Evolutionary conservation across 2,329 filamentous ascomycete species (phyloP).

Genomic region (Ophiocordyceps camponoti-rufipedis): DNA sequence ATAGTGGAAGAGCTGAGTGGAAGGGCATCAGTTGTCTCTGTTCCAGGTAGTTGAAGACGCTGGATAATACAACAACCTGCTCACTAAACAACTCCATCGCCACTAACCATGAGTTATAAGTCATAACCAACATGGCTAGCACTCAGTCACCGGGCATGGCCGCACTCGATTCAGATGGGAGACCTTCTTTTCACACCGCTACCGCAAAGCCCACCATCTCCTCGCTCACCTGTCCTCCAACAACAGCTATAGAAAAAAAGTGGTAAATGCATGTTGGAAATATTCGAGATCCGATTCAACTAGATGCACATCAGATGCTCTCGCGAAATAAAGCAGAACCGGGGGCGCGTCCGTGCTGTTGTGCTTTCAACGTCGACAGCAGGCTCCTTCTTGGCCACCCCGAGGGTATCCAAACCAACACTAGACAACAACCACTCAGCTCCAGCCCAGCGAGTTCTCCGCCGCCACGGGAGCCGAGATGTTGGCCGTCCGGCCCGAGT

Average conservation of each 20-base stretch:
- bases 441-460: constrained; percentile 92
- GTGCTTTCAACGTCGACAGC: neutral
- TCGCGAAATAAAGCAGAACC: neutral
- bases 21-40: too few relatives aligned
- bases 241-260: neutral
- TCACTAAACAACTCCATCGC: too few relatives aligned
- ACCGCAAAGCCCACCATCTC: too few relatives aligned
- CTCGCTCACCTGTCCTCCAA: too few relatives aligned
- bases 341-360: neutral
- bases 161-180: too few relatives aligned
- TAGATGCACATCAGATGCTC: neutral
- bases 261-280: neutral
- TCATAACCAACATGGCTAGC: too few relatives aligned
- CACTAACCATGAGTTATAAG: too few relatives aligned
- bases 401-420: constrained; percentile 14
- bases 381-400: neutral
- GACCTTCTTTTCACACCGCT: too few relatives aligned
- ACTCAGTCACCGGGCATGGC: too few relatives aligned
- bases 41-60: too few relatives aligned
- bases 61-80: too few relatives aligned
- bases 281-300: neutral
- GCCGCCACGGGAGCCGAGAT: constrained; percentile 85
- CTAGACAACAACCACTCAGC: constrained; percentile 27
- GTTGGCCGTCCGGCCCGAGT: constrained; percentile 38
- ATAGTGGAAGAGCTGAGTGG: too few relatives aligned